Evolutionary conservation across 202 grass and related monocot genomes (phyloP).

Genomic region (Alloteropsis angusta): DNA sequence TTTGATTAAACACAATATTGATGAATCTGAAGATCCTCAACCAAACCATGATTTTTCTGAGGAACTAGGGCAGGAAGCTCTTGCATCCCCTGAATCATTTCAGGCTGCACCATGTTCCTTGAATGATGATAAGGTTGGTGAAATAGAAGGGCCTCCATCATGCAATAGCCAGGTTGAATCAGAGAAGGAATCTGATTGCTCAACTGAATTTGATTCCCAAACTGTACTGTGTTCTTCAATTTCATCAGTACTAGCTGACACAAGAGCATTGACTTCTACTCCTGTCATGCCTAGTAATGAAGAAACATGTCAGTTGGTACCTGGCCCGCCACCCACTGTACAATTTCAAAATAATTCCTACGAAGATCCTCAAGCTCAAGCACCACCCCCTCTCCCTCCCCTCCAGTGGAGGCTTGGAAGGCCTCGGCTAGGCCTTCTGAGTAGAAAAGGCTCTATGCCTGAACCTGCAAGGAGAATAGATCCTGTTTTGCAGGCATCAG

Average conservation of each 20-base stretch:
- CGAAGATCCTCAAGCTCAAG: slow-evolving; percentile 39
- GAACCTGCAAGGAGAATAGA: slow-evolving; percentile 17
- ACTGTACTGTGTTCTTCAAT: slow-evolving; percentile 13
- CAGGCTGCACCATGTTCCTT: slow-evolving; percentile 8
- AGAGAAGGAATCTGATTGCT: slow-evolving; percentile 14
- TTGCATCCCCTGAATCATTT: slow-evolving; percentile 17
- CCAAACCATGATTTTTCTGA: neutral
- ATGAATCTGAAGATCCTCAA: slow-evolving; percentile 12
- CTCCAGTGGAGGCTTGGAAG: slow-evolving; percentile 82
- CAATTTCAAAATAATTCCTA: slow-evolving; percentile 31
- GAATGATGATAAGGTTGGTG: slow-evolving; percentile 16
- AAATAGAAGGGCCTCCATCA: slow-evolving; percentile 3
- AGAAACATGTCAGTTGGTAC: neutral
- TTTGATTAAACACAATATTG: slow-evolving; percentile 7
- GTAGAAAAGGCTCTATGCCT: slow-evolving; percentile 18
- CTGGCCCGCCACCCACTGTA: neutral
- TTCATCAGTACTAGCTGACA: slow-evolving; percentile 18
- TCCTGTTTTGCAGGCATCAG: slow-evolving; percentile 22
- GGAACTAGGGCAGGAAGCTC: slow-evolving; percentile 22
- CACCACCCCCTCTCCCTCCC: slow-evolving; percentile 72
- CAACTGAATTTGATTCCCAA: slow-evolving; percentile 17
- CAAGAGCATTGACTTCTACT: slow-evolving; percentile 16
- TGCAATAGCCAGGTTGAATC: neutral
- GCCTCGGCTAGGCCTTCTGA: slow-evolving; percentile 34
- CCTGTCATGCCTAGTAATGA: slow-evolving; percentile 8